Base-by-base conservation (phyloP, 208 protist species). In the Phytomonas sp. region DNA sequence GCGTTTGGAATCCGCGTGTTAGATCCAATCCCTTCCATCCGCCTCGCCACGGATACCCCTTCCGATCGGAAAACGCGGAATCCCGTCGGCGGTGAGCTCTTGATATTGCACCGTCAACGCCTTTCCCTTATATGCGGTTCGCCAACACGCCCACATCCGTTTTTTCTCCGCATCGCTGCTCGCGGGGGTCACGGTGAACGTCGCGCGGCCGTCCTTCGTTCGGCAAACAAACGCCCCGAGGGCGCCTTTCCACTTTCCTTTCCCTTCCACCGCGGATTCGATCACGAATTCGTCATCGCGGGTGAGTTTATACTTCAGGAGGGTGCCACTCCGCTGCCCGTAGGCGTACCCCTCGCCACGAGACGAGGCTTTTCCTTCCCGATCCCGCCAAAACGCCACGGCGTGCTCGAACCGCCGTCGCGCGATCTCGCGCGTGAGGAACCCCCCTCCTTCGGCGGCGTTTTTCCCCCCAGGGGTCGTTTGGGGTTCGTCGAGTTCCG, bases 251-350 rank as follows among this genome's bases (percentile, higher is more conserved):
- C 84, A 91, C 76, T 95, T 94, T 32, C 92, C 92, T 33, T 87
- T 78, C 4, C 92, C 92, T 36, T 94, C 88, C 34, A 94, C 80
- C 0, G 85, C 92, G 31, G 74, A 74, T 11, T 93, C 82, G 66
- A 96, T 96, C 66, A 86, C 69, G 70, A 89, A 96, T 83, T 96
- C 92, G 23, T 77, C 88, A 31, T 96, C 92, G 32, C 90, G 85
- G 89, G 95, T 96, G 28, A 85, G 62, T 74, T 95, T 94, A 81
- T 94, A 91, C 82, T 96, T 96, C 6, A 96, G 80, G n/a, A 96
- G 60, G 29, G 78, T 84, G 53, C 79, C 77, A 53, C 84, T 92
- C 11, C 92, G 89, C 74, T 89, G 78, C 0, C 92, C 92, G 72
- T 89, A 89, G 46, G 76, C 85, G 72, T 96, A 96, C 7, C 84